Evolutionary conservation across 192 early-diverging fungal species (phyloP).

Genomic region (Coemansia sp.): DNA sequence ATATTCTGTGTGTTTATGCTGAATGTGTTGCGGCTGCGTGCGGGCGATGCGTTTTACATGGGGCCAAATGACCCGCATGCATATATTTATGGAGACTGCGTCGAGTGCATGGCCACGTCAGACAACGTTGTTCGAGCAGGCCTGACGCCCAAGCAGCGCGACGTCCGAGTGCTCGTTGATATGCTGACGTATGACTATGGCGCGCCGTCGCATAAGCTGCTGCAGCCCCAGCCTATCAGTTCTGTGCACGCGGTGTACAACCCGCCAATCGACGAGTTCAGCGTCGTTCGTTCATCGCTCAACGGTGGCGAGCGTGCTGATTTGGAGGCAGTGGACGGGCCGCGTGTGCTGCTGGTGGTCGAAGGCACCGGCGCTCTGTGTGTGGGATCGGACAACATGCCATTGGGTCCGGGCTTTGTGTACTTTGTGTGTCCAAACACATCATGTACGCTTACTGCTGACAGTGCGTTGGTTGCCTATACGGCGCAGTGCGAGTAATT

Average conservation of each 20-base stretch:
- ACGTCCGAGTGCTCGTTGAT: conserved; percentile 82
- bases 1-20: conserved; percentile 85
- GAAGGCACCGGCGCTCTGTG: conserved; percentile 64
- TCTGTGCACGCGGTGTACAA: conserved; percentile 74
- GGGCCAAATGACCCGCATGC: conserved; percentile 98
- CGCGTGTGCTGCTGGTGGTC: conserved; percentile 83
- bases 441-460: background rate
- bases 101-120: conserved; percentile 97
- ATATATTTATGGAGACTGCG: conserved; percentile 92
- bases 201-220: conserved; percentile 75
- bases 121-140: conserved; percentile 98
- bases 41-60: conserved; percentile 91
- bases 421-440: conserved; percentile 74
- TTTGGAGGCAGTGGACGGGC: conserved; percentile 67
- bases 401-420: conserved; percentile 66
- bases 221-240: conserved; percentile 55
- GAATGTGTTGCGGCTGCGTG: conserved; percentile 76
- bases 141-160: conserved; percentile 88
- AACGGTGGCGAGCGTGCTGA: conserved; percentile 50
- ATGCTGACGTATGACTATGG: conserved; percentile 93
- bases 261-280: conserved; percentile 96
- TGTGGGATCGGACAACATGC: conserved; percentile 28
- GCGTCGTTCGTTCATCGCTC: conserved; percentile 69
- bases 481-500: conserved; percentile 11
- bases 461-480: conserved; percentile 4